These are phyloP conservation scores for Maudiozyma barnettii DNA, from an alignment of 805 yeast species.

Conservation along the genomic window DNA sequence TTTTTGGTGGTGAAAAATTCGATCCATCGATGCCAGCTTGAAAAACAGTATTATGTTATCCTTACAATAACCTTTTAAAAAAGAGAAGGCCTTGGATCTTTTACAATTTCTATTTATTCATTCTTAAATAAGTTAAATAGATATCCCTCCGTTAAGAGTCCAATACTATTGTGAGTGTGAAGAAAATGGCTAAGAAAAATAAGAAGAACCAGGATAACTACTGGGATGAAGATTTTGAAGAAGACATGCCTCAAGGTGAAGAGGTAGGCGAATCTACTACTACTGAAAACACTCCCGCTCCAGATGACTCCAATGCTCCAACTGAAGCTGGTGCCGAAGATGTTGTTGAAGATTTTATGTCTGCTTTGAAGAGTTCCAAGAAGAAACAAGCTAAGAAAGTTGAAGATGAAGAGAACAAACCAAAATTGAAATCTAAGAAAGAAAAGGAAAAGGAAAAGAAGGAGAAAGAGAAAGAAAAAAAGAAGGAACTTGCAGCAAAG, in stretches of 20 bases:
- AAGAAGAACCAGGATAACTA: constrained; percentile 65
- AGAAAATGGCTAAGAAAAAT: constrained; percentile 38
- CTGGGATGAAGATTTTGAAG: constrained; percentile 71
- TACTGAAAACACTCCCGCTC: constrained; percentile 15
- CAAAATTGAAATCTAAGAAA: constrained; percentile 79
- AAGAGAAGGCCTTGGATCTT: not conserved
- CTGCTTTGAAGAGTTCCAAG: constrained; percentile 72
- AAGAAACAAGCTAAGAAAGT: constrained; percentile 56
- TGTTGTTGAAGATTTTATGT: constrained; percentile 60
- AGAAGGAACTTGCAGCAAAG: constrained; percentile 81
- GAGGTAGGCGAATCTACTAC: constrained; percentile 33
- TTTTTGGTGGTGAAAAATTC: not conserved
- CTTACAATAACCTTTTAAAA: not conserved
- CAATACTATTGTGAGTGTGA: too few species aligned
- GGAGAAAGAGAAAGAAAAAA: constrained; percentile 80
- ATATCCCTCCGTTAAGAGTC: too few species aligned
- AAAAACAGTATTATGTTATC: not conserved
- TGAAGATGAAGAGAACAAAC: constrained; percentile 39
- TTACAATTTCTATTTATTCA: too few species aligned
- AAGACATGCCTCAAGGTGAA: constrained; percentile 42
- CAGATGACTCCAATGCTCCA: constrained; percentile 14
- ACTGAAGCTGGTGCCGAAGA: constrained; percentile 31
- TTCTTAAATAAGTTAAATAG: too few species aligned
- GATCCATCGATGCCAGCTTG: not conserved
- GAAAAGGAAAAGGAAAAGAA: constrained; percentile 93